Base-by-base conservation (phyloP, 2,329 filamentous ascomycete genomes). In the Botrytis medusae region DNA sequence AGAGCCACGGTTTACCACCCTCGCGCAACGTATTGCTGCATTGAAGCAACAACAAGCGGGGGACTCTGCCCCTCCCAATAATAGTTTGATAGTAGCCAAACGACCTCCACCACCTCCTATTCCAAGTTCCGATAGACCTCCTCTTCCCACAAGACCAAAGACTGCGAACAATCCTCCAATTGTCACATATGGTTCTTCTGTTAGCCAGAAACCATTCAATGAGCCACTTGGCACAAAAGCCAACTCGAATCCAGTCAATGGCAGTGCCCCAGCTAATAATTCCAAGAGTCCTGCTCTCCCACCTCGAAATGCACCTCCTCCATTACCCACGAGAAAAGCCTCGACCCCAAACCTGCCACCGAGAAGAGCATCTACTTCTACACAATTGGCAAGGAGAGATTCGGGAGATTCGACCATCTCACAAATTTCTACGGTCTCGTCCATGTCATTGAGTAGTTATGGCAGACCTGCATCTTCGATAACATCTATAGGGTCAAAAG, bases 21-120 rank as follows among this genome's bases (percentile, higher is more conserved):
- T 91, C 40, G 86, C 87, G 7, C 88, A 90, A 81, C 85, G 89
- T 70, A 91, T 91, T 75, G 89, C 89, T 16, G 89, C 89, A 44
- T 84, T 91, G 75, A 91, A 91, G 77, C 78, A 81, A 71, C 77
- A 79, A 48, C 77, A 77, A 46, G 72, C 77, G 34, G 77, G 72
- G 29, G 77, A 77, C 59, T 74, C 72, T 54, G 73, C 51, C 67
- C 71, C 37, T 40, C 68, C 44, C 22, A 65, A 83, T 44, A 69
- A 59, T 51, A 32, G 9, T 54, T 72, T 44, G 51, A 44, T 57
- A 37, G 40, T 72, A 60, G 67, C 74, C 32, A 71, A 72, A 44
- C 84, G 78, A 86, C 90, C 80, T 88, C 88, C 81, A 88, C 87
- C 83, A 88, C 91, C 82, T 83, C 81, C 84, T 40, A 86, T 85